phyloP scores from a whole-genome alignment of 306 rosid species.

The Prunus mira region DNA sequence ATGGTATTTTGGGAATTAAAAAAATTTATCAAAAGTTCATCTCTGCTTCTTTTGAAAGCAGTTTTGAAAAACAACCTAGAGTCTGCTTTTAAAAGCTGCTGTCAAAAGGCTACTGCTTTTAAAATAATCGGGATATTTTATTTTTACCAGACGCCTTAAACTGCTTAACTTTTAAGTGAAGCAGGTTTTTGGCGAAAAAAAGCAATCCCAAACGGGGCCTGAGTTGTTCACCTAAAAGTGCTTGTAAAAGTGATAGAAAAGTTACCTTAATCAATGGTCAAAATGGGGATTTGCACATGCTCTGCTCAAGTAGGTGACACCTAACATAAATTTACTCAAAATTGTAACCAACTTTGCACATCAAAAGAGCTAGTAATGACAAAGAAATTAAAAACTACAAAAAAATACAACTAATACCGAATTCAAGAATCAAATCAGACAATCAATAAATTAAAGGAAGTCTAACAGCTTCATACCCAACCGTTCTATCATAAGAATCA shows the following conservation, averaged over 20 bases:
- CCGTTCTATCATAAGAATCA: too few species aligned
- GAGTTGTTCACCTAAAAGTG: conserved; percentile 22
- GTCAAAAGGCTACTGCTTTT: too few species aligned
- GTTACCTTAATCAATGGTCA: conserved; percentile 69
- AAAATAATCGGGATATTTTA: too few species aligned
- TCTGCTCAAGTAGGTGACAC: conserved; percentile 64
- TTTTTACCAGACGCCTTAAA: too few species aligned
- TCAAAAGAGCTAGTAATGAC: not conserved
- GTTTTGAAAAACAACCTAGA: too few species aligned
- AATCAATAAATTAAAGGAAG: not conserved
- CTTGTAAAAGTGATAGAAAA: conserved; percentile 34
- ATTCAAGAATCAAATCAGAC: not conserved
- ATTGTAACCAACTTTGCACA: not conserved
- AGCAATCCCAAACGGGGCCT: too few species aligned
- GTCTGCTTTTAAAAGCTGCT: too few species aligned
- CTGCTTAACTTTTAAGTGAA: too few species aligned
- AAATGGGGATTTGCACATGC: conserved; percentile 51
- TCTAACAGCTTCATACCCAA: not conserved
- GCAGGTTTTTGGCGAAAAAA: too few species aligned
- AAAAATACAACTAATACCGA: not conserved
- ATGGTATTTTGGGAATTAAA: too few species aligned
- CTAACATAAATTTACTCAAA: conserved; percentile 32
- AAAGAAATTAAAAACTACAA: not conserved
- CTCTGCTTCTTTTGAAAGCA: too few species aligned
- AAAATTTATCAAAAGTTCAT: too few species aligned